Base-by-base conservation (phyloP, 768 basidiomycete species). In the Rhodosporidiobolus sp. region DNA sequence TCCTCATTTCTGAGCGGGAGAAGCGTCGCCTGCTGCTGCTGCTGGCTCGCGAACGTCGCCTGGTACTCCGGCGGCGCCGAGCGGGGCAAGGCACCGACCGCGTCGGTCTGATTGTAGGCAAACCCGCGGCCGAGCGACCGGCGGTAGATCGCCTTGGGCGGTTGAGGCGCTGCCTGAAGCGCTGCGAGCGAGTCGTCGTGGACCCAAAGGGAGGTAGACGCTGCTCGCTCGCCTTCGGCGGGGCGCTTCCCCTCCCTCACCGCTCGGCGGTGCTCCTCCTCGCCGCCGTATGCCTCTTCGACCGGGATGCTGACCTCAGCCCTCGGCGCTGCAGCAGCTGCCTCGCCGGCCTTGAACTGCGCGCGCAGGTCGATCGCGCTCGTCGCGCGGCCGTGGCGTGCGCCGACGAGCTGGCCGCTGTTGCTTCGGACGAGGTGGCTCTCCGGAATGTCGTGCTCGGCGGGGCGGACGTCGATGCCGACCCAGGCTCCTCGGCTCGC, bases 331-430 rank as follows among this genome's bases (percentile, higher is more conserved):
- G 19, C 30, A n/a, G 19, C 28, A 26, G 55, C 59, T 17, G 6
- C 22, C 35, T 57, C 74, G 5, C 24, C 69, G 3, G 63, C 74
- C 28, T 66, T 69, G 67, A 72, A 75, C 64, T 69, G 70, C n/a
- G 67, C 67, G 8, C 74, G 48, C 4, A 75, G 43, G 46, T 75
- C 74, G 17, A 75, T 20, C 34, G 66, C 74, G 28, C 74, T 75
- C 60, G 64, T 20, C 6, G 70, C 74, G 16, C 64, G 61, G 12
- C 28, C 49, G 17, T 56, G 52, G 17, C 49, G 46, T 32, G 65
- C 65, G 6, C 65, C 69, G 28, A 63, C 63, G 12, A 70, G 61
- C 56, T 67, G 56, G 14, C 73, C 73, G 53, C 60, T 66, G 48
- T 43, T 52, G 54, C 64, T 66, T 20, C 72, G 53, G 28, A 69